Percentiles rank a stretch among this genome's conserved stretches.
Conservation (phyloP, 768 basidiomycete genomes). For the Boletus barrowsii region DNA sequence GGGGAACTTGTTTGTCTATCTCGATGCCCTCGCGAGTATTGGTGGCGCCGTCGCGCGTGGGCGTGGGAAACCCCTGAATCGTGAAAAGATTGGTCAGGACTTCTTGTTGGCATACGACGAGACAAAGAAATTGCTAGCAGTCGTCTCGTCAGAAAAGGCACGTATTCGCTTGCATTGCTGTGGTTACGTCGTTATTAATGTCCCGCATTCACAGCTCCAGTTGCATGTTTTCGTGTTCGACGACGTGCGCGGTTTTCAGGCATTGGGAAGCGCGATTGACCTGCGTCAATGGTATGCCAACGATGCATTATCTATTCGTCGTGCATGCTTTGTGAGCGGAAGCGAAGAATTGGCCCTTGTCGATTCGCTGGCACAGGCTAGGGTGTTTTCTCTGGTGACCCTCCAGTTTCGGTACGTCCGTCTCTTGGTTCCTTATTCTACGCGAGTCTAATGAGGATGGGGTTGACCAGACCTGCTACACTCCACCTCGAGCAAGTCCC, state of each 20-base stretch:
- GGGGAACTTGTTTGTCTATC: slow-evolving; percentile 37
- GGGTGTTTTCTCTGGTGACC: slow-evolving; percentile 54
- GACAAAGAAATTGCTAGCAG: slow-evolving; percentile 43
- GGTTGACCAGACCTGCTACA: slow-evolving; percentile 40
- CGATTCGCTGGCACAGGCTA: slow-evolving; percentile 40
- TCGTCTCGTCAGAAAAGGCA: slow-evolving; percentile 45
- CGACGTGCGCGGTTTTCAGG: slow-evolving; percentile 42
- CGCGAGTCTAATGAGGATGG: not conserved
- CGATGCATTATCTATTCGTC: slow-evolving; percentile 25
- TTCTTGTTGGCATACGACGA: slow-evolving; percentile 53
- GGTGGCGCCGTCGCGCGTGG: slow-evolving; percentile 28
- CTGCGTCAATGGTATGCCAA: slow-evolving; percentile 43
- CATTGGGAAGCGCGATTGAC: slow-evolving; percentile 39
- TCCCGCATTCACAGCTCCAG: slow-evolving; percentile 21
- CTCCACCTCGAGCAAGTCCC: slow-evolving; percentile 38
- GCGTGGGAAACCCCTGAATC: slow-evolving; percentile 34
- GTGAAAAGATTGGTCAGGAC: slow-evolving; percentile 45
- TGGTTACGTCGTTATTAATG: not conserved
- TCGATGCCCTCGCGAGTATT: slow-evolving; percentile 35
- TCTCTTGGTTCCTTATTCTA: not conserved
- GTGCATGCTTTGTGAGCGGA: slow-evolving; percentile 45
- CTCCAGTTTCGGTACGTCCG: slow-evolving; percentile 32
- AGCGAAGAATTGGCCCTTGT: slow-evolving; percentile 52
- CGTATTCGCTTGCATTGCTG: not conserved
- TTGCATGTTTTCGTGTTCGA: slow-evolving; percentile 49